Evolutionary conservation across 768 basidiomycete genomes (phyloP), one percentile per base, ranked within the genome.

Genomic region (Termitomyces sp.): DNA sequence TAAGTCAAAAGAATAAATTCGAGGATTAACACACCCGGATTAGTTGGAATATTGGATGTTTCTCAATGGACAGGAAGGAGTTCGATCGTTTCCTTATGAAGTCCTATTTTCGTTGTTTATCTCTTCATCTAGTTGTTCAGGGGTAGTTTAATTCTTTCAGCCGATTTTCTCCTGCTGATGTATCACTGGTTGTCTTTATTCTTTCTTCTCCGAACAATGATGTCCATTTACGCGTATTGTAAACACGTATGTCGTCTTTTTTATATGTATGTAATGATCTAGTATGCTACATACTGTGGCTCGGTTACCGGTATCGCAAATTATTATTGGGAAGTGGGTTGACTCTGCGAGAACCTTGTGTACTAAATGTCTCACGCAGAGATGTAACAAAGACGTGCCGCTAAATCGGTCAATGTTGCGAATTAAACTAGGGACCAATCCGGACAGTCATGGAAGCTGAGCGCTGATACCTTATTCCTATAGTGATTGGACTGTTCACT

Each of bases 1-100:
- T 22, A 79, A 79, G 62, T 67, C 75, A 49, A 69, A 76, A 35
- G 4, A 54, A 28, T 48, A 20, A 14, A 33, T 20, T 8, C 13
- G 7, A 24, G 26, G 24, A 20, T 16, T 51, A 14, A 13, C 9
- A 2, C n/a, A 1, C 6, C 5, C 5, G 26, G 16, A 28, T n/a
- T 3, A 28, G 36, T 4, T 52, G 11, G 36, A 18, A 18, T 28
- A 26, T 18, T 40, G 18, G 24, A n/a, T 28, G n/a, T 52, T 52
- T 40, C 11, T 52, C 26, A 13, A 40, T 26, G 24, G 38, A 40
- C 9, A 18, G 35, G 50, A 38, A 35, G 22, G 32, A 48, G 30
- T 30, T 48, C n/a, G 30, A 33, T 32, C 20, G 35, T 51, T 36
- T 26, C 24, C 14, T 24, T 36, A 22, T 50, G 22, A 10, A 36